Conservation (phyloP, 768 basidiomycete species). For the Lactarius psammicola region DNA sequence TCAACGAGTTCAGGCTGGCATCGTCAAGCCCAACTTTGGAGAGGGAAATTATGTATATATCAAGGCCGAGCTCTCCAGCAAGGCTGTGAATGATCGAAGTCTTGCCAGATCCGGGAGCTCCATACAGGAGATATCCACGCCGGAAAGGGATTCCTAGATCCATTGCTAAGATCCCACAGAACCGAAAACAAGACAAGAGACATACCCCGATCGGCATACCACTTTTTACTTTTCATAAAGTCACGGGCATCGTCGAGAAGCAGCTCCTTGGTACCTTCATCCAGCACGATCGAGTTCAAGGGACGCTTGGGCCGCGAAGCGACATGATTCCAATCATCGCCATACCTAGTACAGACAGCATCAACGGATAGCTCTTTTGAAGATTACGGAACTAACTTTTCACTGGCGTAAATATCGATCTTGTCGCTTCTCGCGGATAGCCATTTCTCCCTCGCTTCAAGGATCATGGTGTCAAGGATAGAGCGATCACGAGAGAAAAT, state of each 20-base stretch:
- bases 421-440: conserved; percentile 17
- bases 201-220: conserved; percentile 69
- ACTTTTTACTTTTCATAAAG: conserved; percentile 63
- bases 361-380: background rate
- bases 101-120: conserved; percentile 76
- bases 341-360: conserved; percentile 12
- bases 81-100: conserved; percentile 74
- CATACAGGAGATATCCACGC: conserved; percentile 75
- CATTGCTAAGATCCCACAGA: background rate
- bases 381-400: conserved; percentile 35
- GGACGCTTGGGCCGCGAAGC: conserved; percentile 63
- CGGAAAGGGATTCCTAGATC: conserved; percentile 64
- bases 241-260: conserved; percentile 68
- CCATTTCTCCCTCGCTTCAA: conserved; percentile 25
- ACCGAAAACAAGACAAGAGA: background rate
- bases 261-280: conserved; percentile 63
- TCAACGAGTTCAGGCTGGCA: conserved; percentile 51
- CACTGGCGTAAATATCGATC: conserved; percentile 47
- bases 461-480: conserved; percentile 26
- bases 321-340: conserved; percentile 52
- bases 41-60: conserved; percentile 72
- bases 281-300: conserved; percentile 64
- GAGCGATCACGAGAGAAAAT: conserved; percentile 25
- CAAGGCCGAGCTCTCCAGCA: conserved; percentile 73
- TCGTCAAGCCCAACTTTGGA: conserved; percentile 65